These are phyloP conservation scores for Curvularia spicifera DNA, from an alignment of 2,329 filamentous ascomycete genomes.

Conservation along the genomic window DNA sequence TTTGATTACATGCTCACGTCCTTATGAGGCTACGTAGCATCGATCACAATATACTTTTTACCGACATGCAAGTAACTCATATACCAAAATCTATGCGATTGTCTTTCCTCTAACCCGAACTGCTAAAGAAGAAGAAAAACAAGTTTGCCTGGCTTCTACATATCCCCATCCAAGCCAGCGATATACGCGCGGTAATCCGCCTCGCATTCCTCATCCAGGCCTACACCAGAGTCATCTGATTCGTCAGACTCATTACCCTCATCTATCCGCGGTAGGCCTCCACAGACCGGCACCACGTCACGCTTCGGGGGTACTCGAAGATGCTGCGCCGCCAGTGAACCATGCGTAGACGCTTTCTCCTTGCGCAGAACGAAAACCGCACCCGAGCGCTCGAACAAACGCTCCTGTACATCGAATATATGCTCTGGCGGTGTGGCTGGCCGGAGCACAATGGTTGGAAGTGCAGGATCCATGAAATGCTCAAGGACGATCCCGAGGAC, in stretches of 20 bases:
- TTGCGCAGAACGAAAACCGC: background rate
- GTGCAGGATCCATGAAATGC: background rate
- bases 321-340: background rate
- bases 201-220: background rate
- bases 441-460: background rate
- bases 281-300: background rate
- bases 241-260: background rate
- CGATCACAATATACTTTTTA: too few relatives aligned
- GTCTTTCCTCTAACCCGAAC: background rate
- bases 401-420: background rate
- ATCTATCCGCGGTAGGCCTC: background rate
- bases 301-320: background rate
- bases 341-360: background rate
- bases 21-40: too few relatives aligned
- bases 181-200: slow-evolving; percentile 1
- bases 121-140: background rate
- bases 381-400: background rate
- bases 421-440: background rate
- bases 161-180: background rate
- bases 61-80: too few relatives aligned
- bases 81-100: background rate
- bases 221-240: background rate
- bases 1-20: too few relatives aligned
- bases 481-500: background rate
- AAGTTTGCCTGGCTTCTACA: background rate